A percentile compares a stretch with the other conserved stretches of the same genome.
phyloP scores from a whole-genome alignment of 176 grass and related monocot genomes.

The Oropetium thomaeum region DNA sequence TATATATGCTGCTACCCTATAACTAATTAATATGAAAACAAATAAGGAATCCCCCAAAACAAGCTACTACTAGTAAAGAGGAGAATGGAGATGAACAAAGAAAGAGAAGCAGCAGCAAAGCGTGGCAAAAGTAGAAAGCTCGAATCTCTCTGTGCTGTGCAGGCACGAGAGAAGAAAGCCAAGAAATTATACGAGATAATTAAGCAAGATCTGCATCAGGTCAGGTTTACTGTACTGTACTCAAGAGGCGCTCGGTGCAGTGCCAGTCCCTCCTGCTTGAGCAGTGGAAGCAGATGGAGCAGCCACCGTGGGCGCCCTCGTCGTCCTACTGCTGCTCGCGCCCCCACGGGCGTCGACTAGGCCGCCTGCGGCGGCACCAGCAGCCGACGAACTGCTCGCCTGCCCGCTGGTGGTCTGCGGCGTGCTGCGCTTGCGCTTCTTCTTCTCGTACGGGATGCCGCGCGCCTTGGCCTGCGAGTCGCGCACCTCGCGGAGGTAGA shows the following conservation, averaged over 20 bases:
- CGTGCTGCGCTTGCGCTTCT: slow-evolving; percentile 74
- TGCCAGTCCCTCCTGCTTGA: slow-evolving; percentile 21
- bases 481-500: slow-evolving; percentile 95
- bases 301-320: too few relatives aligned
- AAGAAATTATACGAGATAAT: slow-evolving; percentile 29
- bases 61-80: not conserved
- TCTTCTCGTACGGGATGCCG: slow-evolving; percentile 95
- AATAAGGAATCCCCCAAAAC: not conserved
- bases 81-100: not conserved
- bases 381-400: not conserved
- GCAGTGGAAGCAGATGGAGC: too few relatives aligned
- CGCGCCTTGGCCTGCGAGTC: slow-evolving; percentile 93
- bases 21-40: not conserved
- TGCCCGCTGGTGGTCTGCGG: not conserved
- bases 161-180: not conserved
- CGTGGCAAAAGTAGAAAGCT: slow-evolving; percentile 15
- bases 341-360: too few relatives aligned
- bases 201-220: slow-evolving; percentile 29
- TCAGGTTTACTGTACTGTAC: slow-evolving; percentile 50
- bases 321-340: not conserved
- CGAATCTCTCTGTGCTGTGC: slow-evolving; percentile 30
- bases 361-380: slow-evolving; percentile 5
- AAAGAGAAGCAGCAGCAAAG: slow-evolving; percentile 25
- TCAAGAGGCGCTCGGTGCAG: slow-evolving; percentile 31
- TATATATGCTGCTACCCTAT: too few relatives aligned